Evolutionary conservation across 495 filamentous ascomycete genomes (phyloP).

Genomic region (Aspergillus nanangensis): DNA sequence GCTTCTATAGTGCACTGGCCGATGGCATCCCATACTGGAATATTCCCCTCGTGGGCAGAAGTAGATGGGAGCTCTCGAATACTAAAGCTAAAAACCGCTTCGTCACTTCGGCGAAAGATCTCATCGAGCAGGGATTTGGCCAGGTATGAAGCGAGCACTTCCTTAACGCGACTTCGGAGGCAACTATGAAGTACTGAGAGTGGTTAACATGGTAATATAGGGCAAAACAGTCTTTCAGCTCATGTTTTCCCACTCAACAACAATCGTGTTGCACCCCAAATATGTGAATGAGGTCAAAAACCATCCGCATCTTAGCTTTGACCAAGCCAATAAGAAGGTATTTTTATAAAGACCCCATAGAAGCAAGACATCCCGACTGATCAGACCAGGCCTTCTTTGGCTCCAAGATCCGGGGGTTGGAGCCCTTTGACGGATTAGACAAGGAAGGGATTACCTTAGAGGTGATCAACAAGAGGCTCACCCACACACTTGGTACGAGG

Average conservation of each 20-base stretch:
- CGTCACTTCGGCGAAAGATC: constrained; percentile 14
- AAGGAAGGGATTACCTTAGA: constrained; percentile 29
- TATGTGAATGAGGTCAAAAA: constrained; percentile 48
- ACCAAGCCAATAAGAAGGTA: constrained; percentile 36
- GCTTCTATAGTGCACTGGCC: constrained; percentile 22
- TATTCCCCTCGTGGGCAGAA: constrained; percentile 27
- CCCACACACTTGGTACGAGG: constrained; percentile 38
- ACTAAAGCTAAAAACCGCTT: constrained; percentile 25
- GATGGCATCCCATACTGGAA: constrained; percentile 25
- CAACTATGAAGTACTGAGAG: no score
- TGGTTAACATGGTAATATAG: constrained; percentile 10
- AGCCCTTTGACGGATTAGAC: constrained; percentile 32
- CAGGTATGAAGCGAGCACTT: constrained; percentile 21
- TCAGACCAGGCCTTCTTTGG: constrained; percentile 38
- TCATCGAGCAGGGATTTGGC: constrained; percentile 27
- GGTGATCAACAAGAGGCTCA: constrained; percentile 42
- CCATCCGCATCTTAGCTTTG: constrained; percentile 33
- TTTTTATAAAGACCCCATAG: no score
- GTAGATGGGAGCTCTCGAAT: constrained; percentile 26
- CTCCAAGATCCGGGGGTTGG: constrained; percentile 40
- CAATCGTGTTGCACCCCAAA: constrained; percentile 43
- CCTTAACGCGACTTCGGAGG: no score
- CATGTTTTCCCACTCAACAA: constrained; percentile 22
- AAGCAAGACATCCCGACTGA: no score
- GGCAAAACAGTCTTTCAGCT: constrained; percentile 36